These are phyloP conservation scores for Tricholoma bakamatsutake DNA, from an alignment of 768 basidiomycete species.

Conservation along the genomic window DNA sequence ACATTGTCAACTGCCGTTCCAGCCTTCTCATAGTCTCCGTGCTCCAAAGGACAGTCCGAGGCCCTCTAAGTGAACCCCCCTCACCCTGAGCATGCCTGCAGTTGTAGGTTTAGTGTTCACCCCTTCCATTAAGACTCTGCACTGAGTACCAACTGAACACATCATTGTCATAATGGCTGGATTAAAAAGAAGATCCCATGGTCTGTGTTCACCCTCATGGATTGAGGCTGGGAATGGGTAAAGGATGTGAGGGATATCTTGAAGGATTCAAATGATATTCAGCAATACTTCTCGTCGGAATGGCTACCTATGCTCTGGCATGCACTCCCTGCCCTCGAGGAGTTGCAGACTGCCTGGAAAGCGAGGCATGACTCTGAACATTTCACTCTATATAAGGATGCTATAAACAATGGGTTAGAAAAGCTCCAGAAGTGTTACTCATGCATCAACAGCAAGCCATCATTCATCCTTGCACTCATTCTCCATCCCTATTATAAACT, in stretches of 20 bases:
- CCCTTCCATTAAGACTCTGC: no score
- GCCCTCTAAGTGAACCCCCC: no score
- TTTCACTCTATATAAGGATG: constrained; percentile 13
- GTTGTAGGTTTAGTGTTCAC: no score
- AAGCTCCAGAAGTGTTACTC: constrained; percentile 21
- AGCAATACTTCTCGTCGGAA: background rate
- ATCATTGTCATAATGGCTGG: no score
- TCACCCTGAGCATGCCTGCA: no score
- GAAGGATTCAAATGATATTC: background rate
- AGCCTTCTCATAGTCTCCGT: no score
- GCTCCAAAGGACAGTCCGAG: no score
- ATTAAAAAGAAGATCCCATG: no score
- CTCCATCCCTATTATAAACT: constrained; percentile 28
- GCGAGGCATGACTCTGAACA: background rate
- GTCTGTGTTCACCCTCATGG: constrained; percentile 4
- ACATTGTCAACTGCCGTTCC: no score
- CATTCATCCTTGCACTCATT: constrained; percentile 17
- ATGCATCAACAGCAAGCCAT: constrained; percentile 13
- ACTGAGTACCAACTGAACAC: no score
- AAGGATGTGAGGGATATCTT: constrained; percentile 8
- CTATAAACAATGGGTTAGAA: constrained; percentile 14
- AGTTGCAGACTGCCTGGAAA: background rate
- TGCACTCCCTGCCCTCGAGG: no score
- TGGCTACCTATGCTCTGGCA: background rate
- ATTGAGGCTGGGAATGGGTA: constrained; percentile 8